Evolutionary conservation across 768 basidiomycete genomes (phyloP), one percentile per base, ranked within the genome.

Genomic region (Daedaleopsis sinensis): DNA sequence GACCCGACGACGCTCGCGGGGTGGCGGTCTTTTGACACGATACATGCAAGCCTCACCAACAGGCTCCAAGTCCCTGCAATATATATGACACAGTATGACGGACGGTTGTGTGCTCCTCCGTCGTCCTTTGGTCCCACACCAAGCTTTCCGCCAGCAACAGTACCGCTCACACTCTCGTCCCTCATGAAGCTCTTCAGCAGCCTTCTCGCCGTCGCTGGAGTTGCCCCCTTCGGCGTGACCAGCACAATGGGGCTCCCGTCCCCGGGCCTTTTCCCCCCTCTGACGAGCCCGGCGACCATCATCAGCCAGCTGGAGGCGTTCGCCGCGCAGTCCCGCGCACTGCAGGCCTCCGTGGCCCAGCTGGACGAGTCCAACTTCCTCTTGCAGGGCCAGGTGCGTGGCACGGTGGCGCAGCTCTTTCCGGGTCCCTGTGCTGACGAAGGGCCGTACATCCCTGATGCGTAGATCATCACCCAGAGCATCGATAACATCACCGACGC

Each of bases 1-100:
- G 87, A 90, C 68, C 84, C 82, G n/a, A 81, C 84, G 4, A 86
- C 85, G 39, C 76, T 90, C 55, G 74, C 82, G 18, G 84, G 86
- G n/a, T n/a, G n/a, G n/a, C n/a, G n/a, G n/a, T n/a, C n/a, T n/a
- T n/a, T n/a, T n/a, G n/a, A n/a, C n/a, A n/a, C n/a, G n/a, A n/a
- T n/a, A n/a, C n/a, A n/a, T n/a, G n/a, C n/a, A n/a, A n/a, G n/a
- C n/a, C n/a, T n/a, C n/a, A n/a, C n/a, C n/a, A n/a, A n/a, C n/a
- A n/a, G n/a, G n/a, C n/a, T n/a, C n/a, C n/a, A n/a, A n/a, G n/a
- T n/a, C 27, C 27, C 27, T 32, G 27, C 27, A 32, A 7, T n/a
- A n/a, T 32, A 32, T 32, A 32, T 3, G 7, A 32, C 27, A 32
- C 27, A 32, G 27, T 3, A 3, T n/a, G n/a, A n/a, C n/a, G 7